Evolutionary conservation across 257 asterid genomes (phyloP).

Genomic region (Scutellaria galericulata): DNA sequence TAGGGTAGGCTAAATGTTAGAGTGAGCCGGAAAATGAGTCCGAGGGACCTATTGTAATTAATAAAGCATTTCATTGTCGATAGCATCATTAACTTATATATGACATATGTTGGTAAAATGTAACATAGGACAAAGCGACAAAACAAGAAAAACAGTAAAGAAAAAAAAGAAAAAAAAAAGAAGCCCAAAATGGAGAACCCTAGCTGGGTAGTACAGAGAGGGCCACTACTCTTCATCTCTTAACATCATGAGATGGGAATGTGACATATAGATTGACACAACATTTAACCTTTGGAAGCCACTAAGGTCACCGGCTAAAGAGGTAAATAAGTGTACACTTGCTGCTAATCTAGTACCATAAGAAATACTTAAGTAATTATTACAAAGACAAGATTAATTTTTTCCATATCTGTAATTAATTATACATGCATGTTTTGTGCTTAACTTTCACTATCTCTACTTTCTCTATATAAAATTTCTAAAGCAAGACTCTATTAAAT

Average conservation of each 20-base stretch:
- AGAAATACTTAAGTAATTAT: no score
- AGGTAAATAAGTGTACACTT: conserved; percentile 33
- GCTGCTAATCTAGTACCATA: conserved; percentile 1
- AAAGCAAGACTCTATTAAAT: conserved; percentile 30
- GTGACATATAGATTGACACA: conserved; percentile 20
- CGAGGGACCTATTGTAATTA: no score
- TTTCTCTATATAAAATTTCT: conserved; percentile 30
- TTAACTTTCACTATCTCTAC: conserved; percentile 56
- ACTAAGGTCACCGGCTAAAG: conserved; percentile 38
- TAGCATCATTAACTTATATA: no score
- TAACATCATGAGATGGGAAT: neutral
- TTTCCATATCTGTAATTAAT: neutral
- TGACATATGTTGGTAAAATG: no score
- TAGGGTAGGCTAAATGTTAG: no score
- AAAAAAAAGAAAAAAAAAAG: neutral
- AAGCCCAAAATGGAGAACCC: conserved; percentile 13
- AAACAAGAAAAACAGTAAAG: neutral
- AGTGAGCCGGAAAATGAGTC: no score
- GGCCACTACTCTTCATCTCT: neutral
- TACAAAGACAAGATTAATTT: neutral
- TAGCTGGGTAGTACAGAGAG: neutral
- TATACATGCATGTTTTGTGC: conserved; percentile 30
- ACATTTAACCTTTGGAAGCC: conserved; percentile 40
- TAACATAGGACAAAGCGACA: no score
- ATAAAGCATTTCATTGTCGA: no score